Conservation (phyloP, 176 grass and related monocot species). For the Guadua angustifolia region DNA sequence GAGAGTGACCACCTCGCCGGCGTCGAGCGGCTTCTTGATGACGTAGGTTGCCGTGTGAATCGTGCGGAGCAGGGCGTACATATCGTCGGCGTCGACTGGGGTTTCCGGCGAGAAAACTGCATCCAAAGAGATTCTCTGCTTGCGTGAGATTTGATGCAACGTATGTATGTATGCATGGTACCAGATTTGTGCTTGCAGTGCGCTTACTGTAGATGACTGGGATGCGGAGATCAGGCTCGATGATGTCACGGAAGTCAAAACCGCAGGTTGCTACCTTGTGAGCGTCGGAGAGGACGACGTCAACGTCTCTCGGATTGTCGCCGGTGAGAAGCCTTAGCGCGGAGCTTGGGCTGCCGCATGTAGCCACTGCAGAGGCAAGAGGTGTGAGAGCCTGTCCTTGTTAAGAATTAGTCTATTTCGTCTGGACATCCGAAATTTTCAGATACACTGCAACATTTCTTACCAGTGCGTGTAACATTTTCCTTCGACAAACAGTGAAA, state of each 20-base stretch:
- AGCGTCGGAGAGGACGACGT: conserved; percentile 10
- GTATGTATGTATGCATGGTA: neutral
- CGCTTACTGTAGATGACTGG: conserved; percentile 45
- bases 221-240: conserved; percentile 12
- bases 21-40: conserved; percentile 11
- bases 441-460: too few species aligned
- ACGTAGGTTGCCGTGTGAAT: neutral
- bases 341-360: neutral
- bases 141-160: neutral
- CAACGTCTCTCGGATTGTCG: neutral
- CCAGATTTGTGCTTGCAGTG: neutral
- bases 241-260: conserved; percentile 18
- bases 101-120: neutral
- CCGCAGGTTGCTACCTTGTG: conserved; percentile 14
- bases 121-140: neutral
- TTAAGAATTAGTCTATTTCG: neutral
- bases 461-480: too few species aligned
- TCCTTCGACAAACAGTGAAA: too few species aligned
- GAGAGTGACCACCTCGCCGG: neutral
- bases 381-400: neutral
- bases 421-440: too few species aligned
- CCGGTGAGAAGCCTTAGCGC: neutral
- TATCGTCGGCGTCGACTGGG: neutral
- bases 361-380: conserved; percentile 10
- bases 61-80: neutral